phyloP scores from a whole-genome alignment of 495 filamentous ascomycete species.

The Penicillium fimorum region DNA sequence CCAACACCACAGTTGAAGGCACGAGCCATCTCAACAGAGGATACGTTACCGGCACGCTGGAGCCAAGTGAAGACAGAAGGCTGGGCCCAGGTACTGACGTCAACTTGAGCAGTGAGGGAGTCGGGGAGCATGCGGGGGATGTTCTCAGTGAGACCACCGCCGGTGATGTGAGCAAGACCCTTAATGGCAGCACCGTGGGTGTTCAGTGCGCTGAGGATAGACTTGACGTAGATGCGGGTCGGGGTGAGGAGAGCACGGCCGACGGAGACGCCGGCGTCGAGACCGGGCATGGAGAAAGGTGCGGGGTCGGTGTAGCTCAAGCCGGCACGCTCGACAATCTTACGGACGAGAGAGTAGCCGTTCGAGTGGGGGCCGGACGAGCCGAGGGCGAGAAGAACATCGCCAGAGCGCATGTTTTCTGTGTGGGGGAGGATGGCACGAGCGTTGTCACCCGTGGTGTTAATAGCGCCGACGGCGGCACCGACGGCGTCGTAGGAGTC shows the following conservation, averaged over 20 bases:
- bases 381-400: conserved; percentile 78
- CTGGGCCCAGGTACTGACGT: conserved; percentile 67
- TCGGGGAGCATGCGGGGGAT: conserved; percentile 86
- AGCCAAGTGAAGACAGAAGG: conserved; percentile 84
- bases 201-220: conserved; percentile 60
- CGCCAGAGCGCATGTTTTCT: conserved; percentile 71
- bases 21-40: conserved; percentile 72
- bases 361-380: conserved; percentile 90
- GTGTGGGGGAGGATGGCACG: conserved; percentile 70
- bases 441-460: conserved; percentile 47
- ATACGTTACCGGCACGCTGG: conserved; percentile 70
- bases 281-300: conserved; percentile 65
- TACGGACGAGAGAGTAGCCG: conserved; percentile 89
- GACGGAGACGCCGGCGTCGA: conserved; percentile 43
- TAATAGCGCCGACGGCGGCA: conserved; percentile 80
- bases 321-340: conserved; percentile 72
- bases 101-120: conserved; percentile 71
- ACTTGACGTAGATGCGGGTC: conserved; percentile 77
- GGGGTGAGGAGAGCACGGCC: conserved; percentile 76
- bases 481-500: conserved; percentile 91
- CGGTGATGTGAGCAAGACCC: conserved; percentile 94
- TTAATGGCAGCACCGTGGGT: conserved; percentile 65
- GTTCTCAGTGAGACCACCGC: conserved; percentile 88
- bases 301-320: conserved; percentile 65
- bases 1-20: conserved; percentile 95